Evolutionary conservation across 768 basidiomycete genomes (phyloP).

Genomic region (Mycena capillaripes): DNA sequence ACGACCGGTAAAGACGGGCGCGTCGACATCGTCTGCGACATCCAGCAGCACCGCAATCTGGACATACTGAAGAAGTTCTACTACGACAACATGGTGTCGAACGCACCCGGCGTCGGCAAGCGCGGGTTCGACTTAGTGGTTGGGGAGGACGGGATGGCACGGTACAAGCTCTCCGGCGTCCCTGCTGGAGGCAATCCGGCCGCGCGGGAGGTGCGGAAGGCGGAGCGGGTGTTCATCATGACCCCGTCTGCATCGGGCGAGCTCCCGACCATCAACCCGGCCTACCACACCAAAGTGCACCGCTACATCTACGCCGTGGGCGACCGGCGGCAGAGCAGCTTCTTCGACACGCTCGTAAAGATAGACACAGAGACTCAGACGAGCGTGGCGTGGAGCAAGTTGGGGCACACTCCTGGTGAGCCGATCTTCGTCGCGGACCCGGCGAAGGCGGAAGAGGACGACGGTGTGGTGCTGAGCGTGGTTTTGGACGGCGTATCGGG

Average conservation of each 20-base stretch:
- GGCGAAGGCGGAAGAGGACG: conserved; percentile 46
- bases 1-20: conserved; percentile 45
- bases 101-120: neutral
- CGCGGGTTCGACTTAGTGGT: conserved; percentile 37
- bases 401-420: conserved; percentile 51
- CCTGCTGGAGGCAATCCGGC: conserved; percentile 36
- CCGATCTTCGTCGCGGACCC: conserved; percentile 54
- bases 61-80: conserved; percentile 46
- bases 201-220: neutral
- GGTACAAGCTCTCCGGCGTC: conserved; percentile 48
- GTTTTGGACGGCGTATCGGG: conserved; percentile 48
- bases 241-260: conserved; percentile 38
- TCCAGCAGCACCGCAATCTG: neutral
- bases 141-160: neutral
- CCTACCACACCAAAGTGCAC: conserved; percentile 46
- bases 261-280: conserved; percentile 51
- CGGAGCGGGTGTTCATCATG: conserved; percentile 33
- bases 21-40: conserved; percentile 47
- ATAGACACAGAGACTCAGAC: conserved; percentile 45
- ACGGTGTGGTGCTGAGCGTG: conserved; percentile 53
- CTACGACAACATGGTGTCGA: conserved; percentile 40
- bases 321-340: conserved; percentile 45
- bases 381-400: conserved; percentile 42
- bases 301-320: conserved; percentile 49
- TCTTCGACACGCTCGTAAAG: conserved; percentile 53